Base-by-base conservation (phyloP, 345 rosid species). In the Nephelium lappaceum region DNA sequence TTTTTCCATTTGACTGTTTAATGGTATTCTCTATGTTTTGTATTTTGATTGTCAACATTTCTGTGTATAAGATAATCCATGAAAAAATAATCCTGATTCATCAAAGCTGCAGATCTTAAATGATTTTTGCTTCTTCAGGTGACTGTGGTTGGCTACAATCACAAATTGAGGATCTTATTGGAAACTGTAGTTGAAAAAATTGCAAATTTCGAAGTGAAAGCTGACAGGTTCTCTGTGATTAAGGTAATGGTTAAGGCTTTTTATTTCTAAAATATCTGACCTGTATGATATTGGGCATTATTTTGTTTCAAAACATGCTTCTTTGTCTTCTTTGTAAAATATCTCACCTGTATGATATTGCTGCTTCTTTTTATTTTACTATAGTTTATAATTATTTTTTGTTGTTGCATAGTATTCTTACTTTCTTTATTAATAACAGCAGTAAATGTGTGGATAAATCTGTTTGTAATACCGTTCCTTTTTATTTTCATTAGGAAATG, bases 191-290 rank as follows among this genome's bases (percentile, higher is more conserved):
- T 90, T 23, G 81, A 83, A 67, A 91, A 92, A 80, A 92, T 93
- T 64, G 91, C 93, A 72, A 84, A 87, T 38, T 95, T 95, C 82
- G 78, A 91, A 85, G 98, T 95, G 72, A 88, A 84, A 76, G 89
- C 91, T 61, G 93, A 92, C 83, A 88, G 98, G 79, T 95, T 95
- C 85, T 73, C 89, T 72, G 95, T 95, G 78, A 90, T 92, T 83
- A 93, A 93, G 98, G 99, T 95, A 83, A 83, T 61, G 73, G 19
- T 41, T 47, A 38, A 4, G 43, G 23, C 69, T 49, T 49, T 10
- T 69, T 45, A 9, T 43, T 31, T 25, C 36, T 21, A 76, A 53
- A 66, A n/a, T 31, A 49, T 49, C n/a, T n/a, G 6, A 27, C 45
- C 45, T 49, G 10, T 15, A 9, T 31, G 38, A 45, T 39, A 14